These are phyloP conservation scores for Gremmenia infestans DNA, from an alignment of 2,329 filamentous ascomycete genomes.

Conservation along the genomic window DNA sequence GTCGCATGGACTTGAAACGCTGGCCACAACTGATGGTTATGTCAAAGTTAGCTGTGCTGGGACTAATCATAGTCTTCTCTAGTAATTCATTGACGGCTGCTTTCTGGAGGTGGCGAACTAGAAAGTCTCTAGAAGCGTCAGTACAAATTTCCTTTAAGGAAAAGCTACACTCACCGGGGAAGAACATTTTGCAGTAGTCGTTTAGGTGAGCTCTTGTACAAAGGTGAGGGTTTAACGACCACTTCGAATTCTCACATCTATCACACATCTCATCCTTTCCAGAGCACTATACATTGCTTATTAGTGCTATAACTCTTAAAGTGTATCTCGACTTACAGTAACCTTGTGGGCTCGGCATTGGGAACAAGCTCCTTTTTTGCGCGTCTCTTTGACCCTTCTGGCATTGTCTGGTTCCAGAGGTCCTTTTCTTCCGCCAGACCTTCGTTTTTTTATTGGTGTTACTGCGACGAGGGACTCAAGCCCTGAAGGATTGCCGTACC, in stretches of 20 bases:
- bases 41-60: background rate
- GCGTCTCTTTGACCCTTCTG: background rate
- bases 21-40: slow-evolving; percentile 3
- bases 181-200: slow-evolving; percentile 5
- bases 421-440: background rate
- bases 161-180: slow-evolving; percentile 2
- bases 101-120: background rate
- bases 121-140: background rate
- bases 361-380: slow-evolving; percentile 2
- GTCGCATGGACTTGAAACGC: background rate
- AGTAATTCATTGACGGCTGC: background rate
- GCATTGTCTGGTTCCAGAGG: slow-evolving; percentile 1
- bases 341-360: slow-evolving; percentile 2
- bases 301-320: background rate
- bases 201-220: slow-evolving; percentile 3
- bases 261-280: slow-evolving; percentile 1
- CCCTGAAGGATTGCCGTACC: too few species aligned
- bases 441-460: background rate
- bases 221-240: background rate
- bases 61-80: background rate
- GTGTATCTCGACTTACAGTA: background rate
- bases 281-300: background rate
- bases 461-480: background rate
- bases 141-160: background rate
- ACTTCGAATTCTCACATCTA: background rate